phyloP scores from a whole-genome alignment of 2,329 filamentous ascomycete species.

The Aspergillus viridinutans region DNA sequence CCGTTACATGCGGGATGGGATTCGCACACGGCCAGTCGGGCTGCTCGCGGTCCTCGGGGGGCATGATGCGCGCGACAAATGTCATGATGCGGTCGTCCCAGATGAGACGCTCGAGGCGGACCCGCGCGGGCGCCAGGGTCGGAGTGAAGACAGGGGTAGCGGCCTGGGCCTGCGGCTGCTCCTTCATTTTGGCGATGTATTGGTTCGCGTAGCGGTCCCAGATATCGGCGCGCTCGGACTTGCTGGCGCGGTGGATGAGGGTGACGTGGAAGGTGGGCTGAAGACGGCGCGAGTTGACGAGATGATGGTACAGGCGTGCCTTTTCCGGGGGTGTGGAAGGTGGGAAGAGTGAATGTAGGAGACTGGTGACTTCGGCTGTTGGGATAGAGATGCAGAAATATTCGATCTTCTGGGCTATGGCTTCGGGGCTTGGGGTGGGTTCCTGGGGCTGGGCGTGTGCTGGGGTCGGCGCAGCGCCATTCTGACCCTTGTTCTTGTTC shows the following conservation, averaged over 20 bases:
- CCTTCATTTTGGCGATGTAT: slow-evolving; percentile 42
- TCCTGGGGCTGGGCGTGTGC: slow-evolving; percentile 14
- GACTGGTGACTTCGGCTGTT: slow-evolving; percentile 47
- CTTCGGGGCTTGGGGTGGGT: slow-evolving; percentile 25
- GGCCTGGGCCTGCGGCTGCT: slow-evolving; percentile 19
- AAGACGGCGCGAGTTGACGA: slow-evolving; percentile 69
- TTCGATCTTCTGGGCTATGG: slow-evolving; percentile 55
- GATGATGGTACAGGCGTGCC: slow-evolving; percentile 67
- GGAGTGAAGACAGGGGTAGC: slow-evolving; percentile 25
- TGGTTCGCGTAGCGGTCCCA: slow-evolving; percentile 71
- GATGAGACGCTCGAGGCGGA: slow-evolving; percentile 64
- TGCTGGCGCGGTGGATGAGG: slow-evolving; percentile 72
- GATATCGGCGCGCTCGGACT: slow-evolving; percentile 59
- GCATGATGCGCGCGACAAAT: slow-evolving; percentile 69
- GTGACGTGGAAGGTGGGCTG: slow-evolving; percentile 92
- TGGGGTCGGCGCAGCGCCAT: slow-evolving; percentile 16
- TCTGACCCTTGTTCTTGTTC: slow-evolving; percentile 20
- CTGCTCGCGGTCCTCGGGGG: slow-evolving; percentile 38
- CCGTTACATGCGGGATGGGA: slow-evolving; percentile 76
- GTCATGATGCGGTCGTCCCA: slow-evolving; percentile 89
- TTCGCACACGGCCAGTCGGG: slow-evolving; percentile 68
- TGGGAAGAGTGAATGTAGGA: slow-evolving; percentile 68
- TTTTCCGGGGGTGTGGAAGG: slow-evolving; percentile 47
- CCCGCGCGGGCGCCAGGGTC: slow-evolving; percentile 33
- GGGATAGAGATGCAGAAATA: slow-evolving; percentile 61